Percentiles rank a stretch among this genome's conserved stretches.
Conservation (phyloP, 768 basidiomycete genomes). For the Hirschioporus abietinus region DNA sequence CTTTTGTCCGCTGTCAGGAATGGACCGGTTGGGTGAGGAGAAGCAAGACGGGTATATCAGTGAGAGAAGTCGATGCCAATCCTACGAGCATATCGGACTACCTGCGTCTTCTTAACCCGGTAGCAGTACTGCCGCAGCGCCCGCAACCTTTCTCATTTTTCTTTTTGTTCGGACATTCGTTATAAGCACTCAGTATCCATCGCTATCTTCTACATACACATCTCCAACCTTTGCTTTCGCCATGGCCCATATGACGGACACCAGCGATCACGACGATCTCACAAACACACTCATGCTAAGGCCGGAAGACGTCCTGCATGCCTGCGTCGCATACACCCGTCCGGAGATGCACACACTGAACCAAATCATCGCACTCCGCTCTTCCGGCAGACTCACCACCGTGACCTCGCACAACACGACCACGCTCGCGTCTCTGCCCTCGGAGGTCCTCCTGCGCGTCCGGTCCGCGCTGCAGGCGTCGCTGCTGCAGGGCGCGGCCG, state of each 20-base stretch:
- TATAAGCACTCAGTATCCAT: background rate
- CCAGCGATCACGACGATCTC: background rate
- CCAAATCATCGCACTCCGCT: conserved; percentile 24
- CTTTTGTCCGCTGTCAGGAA: too few relatives aligned
- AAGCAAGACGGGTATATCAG: background rate
- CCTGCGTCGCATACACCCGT: conserved; percentile 45
- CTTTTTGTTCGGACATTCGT: too few relatives aligned
- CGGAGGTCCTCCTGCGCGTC: conserved; percentile 49
- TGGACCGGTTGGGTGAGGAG: background rate
- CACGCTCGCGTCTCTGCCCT: conserved; percentile 30
- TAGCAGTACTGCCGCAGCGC: background rate
- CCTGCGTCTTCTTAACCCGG: background rate
- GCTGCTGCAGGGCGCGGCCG: conserved; percentile 37
- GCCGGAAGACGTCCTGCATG: conserved; percentile 36
- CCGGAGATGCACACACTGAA: conserved; percentile 41
- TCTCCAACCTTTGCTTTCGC: background rate
- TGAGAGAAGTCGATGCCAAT: background rate
- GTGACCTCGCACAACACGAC: conserved; percentile 10
- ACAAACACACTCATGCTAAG: background rate
- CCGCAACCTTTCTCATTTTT: too few relatives aligned
- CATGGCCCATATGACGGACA: background rate
- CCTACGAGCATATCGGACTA: background rate
- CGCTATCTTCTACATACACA: too few relatives aligned
- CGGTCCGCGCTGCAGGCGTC: conserved; percentile 40
- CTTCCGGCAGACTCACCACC: conserved; percentile 13